These are phyloP conservation scores for Myochromella boudieri DNA, from an alignment of 768 basidiomycete genomes.

Conservation along the genomic window DNA sequence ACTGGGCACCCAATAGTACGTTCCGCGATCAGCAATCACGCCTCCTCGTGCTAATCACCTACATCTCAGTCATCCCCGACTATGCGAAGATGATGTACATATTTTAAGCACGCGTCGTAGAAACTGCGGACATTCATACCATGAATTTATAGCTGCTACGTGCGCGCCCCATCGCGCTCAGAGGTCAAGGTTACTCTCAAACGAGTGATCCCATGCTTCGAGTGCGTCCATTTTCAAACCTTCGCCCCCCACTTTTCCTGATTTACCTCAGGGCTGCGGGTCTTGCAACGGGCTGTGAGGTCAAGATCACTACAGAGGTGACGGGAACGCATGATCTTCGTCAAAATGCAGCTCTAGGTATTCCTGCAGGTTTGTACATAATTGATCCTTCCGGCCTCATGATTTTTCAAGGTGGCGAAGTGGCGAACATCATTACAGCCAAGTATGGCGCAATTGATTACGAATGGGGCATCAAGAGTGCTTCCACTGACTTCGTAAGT, in stretches of 20 bases:
- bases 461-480: conserved; percentile 64
- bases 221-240: conserved; percentile 1
- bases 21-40: no score
- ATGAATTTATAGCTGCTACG: conserved; percentile 50
- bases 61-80: conserved; percentile 72
- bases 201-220: conserved; percentile 64
- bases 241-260: no score
- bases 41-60: neutral
- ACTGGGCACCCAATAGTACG: conserved; percentile 75
- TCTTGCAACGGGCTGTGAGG: conserved; percentile 22
- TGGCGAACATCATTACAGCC: conserved; percentile 57
- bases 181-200: conserved; percentile 58
- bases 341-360: conserved; percentile 43
- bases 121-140: no score
- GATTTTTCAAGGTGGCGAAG: conserved; percentile 53
- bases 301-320: conserved; percentile 12
- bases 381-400: no score
- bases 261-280: conserved; percentile 18
- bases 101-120: neutral
- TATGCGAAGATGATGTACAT: conserved; percentile 70
- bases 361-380: neutral
- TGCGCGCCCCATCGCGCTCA: conserved; percentile 67
- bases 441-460: conserved; percentile 65
- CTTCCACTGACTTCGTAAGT: conserved; percentile 84
- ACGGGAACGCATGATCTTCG: conserved; percentile 20